Evolutionary conservation across 306 rosid species (phyloP).

Genomic region (Glycine soja): DNA sequence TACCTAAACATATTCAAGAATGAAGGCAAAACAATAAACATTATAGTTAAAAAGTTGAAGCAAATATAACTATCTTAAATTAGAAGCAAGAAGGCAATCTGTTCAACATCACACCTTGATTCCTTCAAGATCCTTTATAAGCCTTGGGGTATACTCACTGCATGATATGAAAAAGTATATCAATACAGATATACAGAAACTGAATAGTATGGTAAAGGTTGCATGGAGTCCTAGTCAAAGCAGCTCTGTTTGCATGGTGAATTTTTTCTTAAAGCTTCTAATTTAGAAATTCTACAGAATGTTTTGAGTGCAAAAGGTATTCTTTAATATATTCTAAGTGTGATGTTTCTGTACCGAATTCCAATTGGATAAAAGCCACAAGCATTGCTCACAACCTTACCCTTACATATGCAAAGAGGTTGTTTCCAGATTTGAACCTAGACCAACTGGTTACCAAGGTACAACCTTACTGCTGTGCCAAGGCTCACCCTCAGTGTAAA

Average conservation of each 20-base stretch:
- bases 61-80: constrained; percentile 33
- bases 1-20: constrained; percentile 59
- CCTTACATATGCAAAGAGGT: too few relatives aligned
- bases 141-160: constrained; percentile 93
- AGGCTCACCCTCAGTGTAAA: too few relatives aligned
- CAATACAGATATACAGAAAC: constrained; percentile 19
- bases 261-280: neutral
- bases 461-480: too few relatives aligned
- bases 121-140: constrained; percentile 91
- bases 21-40: constrained; percentile 28
- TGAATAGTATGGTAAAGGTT: constrained; percentile 29
- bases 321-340: neutral
- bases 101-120: constrained; percentile 68
- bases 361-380: neutral
- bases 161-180: constrained; percentile 43
- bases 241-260: neutral
- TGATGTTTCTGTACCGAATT: neutral
- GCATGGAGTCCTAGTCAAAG: constrained; percentile 7
- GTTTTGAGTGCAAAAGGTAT: neutral
- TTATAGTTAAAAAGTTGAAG: constrained; percentile 25
- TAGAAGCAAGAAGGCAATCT: constrained; percentile 37
- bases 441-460: too few relatives aligned
- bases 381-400: neutral
- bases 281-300: neutral
- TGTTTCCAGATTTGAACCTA: too few relatives aligned